phyloP scores from a whole-genome alignment of 2,329 filamentous ascomycete genomes.

The Aspergillus awamori region DNA sequence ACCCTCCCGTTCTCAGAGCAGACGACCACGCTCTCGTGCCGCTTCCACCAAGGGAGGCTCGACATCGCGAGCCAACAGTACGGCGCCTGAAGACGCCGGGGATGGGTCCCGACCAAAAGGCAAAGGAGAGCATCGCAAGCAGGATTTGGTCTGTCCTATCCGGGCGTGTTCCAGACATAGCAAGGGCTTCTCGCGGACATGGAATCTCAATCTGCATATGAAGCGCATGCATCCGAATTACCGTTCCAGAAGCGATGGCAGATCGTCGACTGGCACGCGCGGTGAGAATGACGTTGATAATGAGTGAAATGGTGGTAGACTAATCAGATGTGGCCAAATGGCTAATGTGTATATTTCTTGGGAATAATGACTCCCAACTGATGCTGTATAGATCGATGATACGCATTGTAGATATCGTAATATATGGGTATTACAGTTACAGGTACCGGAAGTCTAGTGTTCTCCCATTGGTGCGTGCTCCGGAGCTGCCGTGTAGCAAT shows the following conservation, averaged over 20 bases:
- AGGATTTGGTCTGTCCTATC: conserved; percentile 37
- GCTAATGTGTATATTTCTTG: background rate
- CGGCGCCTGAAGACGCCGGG: conserved; percentile 12
- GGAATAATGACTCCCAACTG: background rate
- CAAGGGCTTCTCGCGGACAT: conserved; percentile 39
- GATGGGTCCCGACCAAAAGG: conserved; percentile 16
- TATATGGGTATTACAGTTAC: background rate
- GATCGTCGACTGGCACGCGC: background rate
- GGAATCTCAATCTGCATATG: conserved; percentile 44
- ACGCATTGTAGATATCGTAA: background rate
- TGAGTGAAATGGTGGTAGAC: background rate
- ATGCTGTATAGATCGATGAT: background rate
- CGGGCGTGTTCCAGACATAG: conserved; percentile 31
- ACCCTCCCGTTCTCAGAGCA: conserved; percentile 7
- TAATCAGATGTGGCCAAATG: background rate
- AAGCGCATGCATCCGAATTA: conserved; percentile 35
- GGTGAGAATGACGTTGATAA: background rate
- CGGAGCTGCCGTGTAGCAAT: background rate
- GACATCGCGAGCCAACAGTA: conserved; percentile 18
- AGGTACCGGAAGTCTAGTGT: background rate
- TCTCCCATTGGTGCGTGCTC: background rate
- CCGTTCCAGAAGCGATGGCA: conserved; percentile 8
- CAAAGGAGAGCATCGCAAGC: conserved; percentile 32
- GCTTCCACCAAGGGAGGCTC: conserved; percentile 16
- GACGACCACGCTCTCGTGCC: conserved; percentile 13